These are phyloP conservation scores for Ceratobasidium sp. DNA, from an alignment of 1,284 basidiomycete species.

Conservation along the genomic window DNA sequence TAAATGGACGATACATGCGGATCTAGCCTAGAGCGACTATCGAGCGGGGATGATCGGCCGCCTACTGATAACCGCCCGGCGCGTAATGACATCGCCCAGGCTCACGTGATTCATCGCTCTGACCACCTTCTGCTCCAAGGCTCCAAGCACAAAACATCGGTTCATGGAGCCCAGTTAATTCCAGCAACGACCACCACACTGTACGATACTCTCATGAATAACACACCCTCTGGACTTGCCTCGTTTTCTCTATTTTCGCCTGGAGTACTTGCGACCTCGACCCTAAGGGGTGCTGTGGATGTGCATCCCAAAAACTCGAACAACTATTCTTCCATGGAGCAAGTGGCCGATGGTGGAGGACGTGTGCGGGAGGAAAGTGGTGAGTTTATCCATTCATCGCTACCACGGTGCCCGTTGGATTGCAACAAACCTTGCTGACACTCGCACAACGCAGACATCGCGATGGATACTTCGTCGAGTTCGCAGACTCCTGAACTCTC, in stretches of 20 bases:
- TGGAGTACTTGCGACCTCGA: conserved; percentile 11
- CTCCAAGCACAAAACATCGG: background rate
- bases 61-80: background rate
- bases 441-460: background rate
- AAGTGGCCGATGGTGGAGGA: background rate
- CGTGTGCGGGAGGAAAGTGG: background rate
- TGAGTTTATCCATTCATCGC: background rate
- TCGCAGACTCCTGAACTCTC: background rate
- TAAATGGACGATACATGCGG: no score
- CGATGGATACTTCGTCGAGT: conserved; percentile 10
- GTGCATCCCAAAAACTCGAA: conserved; percentile 6
- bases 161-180: conserved; percentile 1
- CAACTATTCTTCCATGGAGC: conserved; percentile 12
- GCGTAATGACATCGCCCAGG: background rate
- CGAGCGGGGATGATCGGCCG: background rate
- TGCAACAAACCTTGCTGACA: background rate
- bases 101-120: background rate
- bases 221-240: background rate
- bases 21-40: background rate
- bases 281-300: conserved; percentile 8
- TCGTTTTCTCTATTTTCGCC: conserved; percentile 2
- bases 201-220: conserved; percentile 3
- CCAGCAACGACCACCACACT: conserved; percentile 1
- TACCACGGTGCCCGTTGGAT: background rate
- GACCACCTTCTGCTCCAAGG: conserved; percentile 7